These are phyloP conservation scores for Cladochytrium replicatum DNA, from an alignment of 192 early-diverging fungal genomes.

Conservation along the genomic window DNA sequence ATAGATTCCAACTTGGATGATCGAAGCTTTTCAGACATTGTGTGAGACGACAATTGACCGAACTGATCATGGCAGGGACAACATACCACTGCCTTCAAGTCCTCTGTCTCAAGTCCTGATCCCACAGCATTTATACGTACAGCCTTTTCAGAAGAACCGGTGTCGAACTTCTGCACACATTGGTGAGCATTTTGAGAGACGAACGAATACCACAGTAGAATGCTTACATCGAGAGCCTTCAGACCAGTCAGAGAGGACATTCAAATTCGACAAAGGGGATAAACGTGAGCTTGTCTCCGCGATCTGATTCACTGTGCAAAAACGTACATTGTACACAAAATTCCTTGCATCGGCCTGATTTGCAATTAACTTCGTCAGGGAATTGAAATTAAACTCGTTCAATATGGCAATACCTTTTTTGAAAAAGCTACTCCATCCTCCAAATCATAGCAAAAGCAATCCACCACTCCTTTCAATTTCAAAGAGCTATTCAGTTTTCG, in stretches of 20 bases:
- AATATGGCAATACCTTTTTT: constrained; percentile 48
- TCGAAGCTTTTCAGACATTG: constrained; percentile 41
- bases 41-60: neutral
- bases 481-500: constrained; percentile 76
- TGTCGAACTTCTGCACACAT: constrained; percentile 41
- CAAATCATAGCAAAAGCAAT: constrained; percentile 84
- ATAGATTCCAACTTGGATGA: constrained; percentile 56
- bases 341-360: neutral
- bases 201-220: constrained; percentile 1
- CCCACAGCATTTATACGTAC: constrained; percentile 86
- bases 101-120: constrained; percentile 59
- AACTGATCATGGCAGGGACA: neutral
- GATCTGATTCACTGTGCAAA: constrained; percentile 60
- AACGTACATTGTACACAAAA: constrained; percentile 42
- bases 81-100: constrained; percentile 66
- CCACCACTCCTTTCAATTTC: constrained; percentile 38
- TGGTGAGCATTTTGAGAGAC: neutral
- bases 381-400: neutral
- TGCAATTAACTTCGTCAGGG: constrained; percentile 1
- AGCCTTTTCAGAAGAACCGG: constrained; percentile 65
- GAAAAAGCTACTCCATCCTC: constrained; percentile 83
- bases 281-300: constrained; percentile 27
- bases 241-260: constrained; percentile 5
- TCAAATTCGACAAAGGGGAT: neutral
- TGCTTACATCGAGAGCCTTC: constrained; percentile 18